Percentiles rank a stretch among this genome's conserved stretches.
These are phyloP conservation scores for Exophiala bonariae DNA, from an alignment of 2,329 filamentous ascomycete species.

Conservation along the genomic window DNA sequence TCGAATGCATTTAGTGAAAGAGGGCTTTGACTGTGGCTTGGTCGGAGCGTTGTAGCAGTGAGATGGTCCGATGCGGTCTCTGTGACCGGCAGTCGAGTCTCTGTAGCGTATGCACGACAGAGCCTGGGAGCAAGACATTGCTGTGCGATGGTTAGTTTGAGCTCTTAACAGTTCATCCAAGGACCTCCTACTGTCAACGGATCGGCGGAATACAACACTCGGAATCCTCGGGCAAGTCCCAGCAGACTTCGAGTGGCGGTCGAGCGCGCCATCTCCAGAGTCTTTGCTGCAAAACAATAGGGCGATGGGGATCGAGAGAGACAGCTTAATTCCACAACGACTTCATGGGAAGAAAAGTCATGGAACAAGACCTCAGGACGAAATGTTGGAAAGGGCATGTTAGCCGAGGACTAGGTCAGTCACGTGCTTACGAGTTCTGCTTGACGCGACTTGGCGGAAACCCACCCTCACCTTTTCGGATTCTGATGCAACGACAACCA, in stretches of 20 bases:
- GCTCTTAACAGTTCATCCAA: not conserved
- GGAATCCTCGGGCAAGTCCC: conserved; percentile 20
- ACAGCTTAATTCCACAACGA: too few species aligned
- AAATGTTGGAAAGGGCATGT: too few species aligned
- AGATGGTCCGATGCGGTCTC: conserved; percentile 26
- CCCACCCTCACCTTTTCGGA: too few species aligned
- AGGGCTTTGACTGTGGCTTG: conserved; percentile 26
- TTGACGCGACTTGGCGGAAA: too few species aligned
- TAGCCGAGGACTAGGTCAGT: too few species aligned
- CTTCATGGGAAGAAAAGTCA: too few species aligned
- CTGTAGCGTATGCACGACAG: conserved; percentile 51
- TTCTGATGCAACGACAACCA: too few species aligned
- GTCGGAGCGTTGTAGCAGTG: conserved; percentile 6
- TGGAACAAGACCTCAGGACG: too few species aligned
- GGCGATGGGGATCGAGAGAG: too few species aligned
- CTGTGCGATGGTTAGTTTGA: conserved; percentile 34
- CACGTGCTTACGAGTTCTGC: too few species aligned
- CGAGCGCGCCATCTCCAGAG: conserved; percentile 19
- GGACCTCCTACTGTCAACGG: conserved; percentile 36
- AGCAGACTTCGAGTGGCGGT: conserved; percentile 21
- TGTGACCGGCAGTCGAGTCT: conserved; percentile 36
- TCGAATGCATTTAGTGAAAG: conserved; percentile 29
- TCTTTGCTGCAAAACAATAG: too few species aligned
- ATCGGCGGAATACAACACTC: conserved; percentile 34
- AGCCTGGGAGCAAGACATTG: conserved; percentile 44